Conservation (phyloP, 257 asterid genomes). For the Solanum habrochaites region DNA sequence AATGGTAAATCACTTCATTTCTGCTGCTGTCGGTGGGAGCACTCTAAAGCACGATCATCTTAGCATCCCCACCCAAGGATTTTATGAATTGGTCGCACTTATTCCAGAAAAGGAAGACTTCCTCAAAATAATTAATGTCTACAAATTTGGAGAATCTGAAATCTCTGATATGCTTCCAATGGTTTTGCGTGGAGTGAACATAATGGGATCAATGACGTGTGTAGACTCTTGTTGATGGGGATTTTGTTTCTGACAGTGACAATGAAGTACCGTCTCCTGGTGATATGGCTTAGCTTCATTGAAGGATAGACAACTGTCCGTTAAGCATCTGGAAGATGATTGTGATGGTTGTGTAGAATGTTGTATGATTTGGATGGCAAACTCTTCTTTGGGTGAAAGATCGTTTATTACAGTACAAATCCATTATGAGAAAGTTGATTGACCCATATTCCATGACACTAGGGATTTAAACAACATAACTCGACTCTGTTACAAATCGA, state of each 20-base stretch:
- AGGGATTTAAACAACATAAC: not conserved
- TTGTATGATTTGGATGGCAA: slow-evolving; percentile 67
- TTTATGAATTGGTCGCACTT: slow-evolving; percentile 29
- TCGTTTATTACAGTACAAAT: not conserved
- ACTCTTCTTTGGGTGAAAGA: not conserved
- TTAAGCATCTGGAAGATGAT: slow-evolving; percentile 64
- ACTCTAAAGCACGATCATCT: slow-evolving; percentile 54
- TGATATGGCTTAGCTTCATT: slow-evolving; percentile 13
- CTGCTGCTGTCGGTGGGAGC: slow-evolving; percentile 41
- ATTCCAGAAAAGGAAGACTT: slow-evolving; percentile 23
- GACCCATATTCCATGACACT: not conserved
- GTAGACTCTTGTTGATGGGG: slow-evolving; percentile 13
- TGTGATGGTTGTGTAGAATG: slow-evolving; percentile 36
- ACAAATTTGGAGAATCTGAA: slow-evolving; percentile 16
- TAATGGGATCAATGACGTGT: slow-evolving; percentile 4
- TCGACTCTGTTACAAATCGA: not conserved
- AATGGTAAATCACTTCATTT: not conserved
- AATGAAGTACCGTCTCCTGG: slow-evolving; percentile 4
- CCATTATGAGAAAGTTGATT: not conserved
- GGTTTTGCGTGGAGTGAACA: slow-evolving; percentile 14
- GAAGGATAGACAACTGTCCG: slow-evolving; percentile 39
- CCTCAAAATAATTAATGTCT: not conserved
- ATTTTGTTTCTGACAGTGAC: slow-evolving; percentile 29
- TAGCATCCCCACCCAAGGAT: slow-evolving; percentile 46
- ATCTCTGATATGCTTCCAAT: slow-evolving; percentile 6